A percentile compares a stretch with the other conserved stretches of the same genome.
Evolutionary conservation across 768 basidiomycete genomes (phyloP).

Genomic region (Gloeophyllum trabeum): DNA sequence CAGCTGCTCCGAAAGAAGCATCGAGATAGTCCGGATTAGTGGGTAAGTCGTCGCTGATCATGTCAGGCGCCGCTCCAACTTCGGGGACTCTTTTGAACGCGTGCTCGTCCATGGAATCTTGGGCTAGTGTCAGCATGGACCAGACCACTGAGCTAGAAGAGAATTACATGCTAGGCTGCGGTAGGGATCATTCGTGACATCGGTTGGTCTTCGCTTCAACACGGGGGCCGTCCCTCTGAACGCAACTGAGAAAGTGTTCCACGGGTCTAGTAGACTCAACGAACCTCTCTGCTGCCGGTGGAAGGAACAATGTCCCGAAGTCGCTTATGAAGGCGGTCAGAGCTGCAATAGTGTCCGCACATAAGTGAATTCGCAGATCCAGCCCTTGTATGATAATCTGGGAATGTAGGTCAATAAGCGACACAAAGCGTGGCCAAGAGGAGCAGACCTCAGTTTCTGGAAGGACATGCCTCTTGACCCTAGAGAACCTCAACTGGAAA

Average conservation of each 20-base stretch:
- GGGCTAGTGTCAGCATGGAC: not conserved
- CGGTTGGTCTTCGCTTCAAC: too few relatives aligned
- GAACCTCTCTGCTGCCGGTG: too few relatives aligned
- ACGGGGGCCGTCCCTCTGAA: too few relatives aligned
- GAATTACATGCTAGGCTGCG: too few relatives aligned
- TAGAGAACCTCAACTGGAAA: slow-evolving; percentile 34
- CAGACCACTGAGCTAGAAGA: too few relatives aligned
- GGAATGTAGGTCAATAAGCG: too few relatives aligned
- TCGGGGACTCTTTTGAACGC: slow-evolving; percentile 72
- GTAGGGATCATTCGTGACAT: too few relatives aligned
- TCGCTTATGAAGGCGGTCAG: slow-evolving; percentile 48
- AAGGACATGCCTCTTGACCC: too few relatives aligned
- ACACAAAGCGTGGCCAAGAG: too few relatives aligned
- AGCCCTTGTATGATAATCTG: slow-evolving; percentile 49
- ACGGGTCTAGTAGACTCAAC: too few relatives aligned
- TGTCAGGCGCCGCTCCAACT: slow-evolving; percentile 70
- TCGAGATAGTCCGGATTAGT: slow-evolving; percentile 84
- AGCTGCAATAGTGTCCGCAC: slow-evolving; percentile 64
- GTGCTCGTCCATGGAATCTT: slow-evolving; percentile 72
- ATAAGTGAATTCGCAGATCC: slow-evolving; percentile 51
- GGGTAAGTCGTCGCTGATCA: slow-evolving; percentile 88
- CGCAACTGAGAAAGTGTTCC: too few relatives aligned
- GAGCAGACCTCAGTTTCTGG: too few relatives aligned
- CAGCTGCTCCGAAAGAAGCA: slow-evolving; percentile 67
- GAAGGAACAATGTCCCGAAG: slow-evolving; percentile 35